Percentiles rank a stretch among this genome's conserved stretches.
Evolutionary conservation across 2,329 filamentous ascomycete species (phyloP).

Genomic region (Cladosporium sp.): DNA sequence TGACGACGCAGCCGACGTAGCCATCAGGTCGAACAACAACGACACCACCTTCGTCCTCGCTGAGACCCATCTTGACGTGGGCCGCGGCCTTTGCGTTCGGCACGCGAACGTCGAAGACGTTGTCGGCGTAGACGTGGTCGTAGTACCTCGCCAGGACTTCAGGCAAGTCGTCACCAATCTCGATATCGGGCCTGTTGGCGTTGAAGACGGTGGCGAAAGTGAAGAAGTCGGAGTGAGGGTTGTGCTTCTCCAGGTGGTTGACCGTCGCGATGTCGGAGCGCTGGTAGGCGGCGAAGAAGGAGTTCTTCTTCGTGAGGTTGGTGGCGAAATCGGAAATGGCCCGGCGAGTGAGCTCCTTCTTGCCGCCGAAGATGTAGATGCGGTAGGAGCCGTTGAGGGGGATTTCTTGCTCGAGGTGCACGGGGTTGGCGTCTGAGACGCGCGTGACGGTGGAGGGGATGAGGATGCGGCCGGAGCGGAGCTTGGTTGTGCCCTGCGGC

Average conservation of each 20-base stretch:
- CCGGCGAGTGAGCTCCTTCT: constrained; percentile 44
- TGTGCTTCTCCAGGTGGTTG: constrained; percentile 74
- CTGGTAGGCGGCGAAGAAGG: constrained; percentile 67
- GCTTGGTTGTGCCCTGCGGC: constrained; percentile 50
- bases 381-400: constrained; percentile 85
- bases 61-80: constrained; percentile 82
- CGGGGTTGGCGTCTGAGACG: constrained; percentile 82
- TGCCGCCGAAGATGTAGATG: constrained; percentile 79
- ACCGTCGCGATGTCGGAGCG: constrained; percentile 59
- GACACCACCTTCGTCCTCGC: constrained; percentile 68
- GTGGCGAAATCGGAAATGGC: constrained; percentile 68
- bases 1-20: constrained; percentile 74
- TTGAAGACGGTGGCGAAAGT: constrained; percentile 75
- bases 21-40: constrained; percentile 84
- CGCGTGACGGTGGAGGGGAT: constrained; percentile 77
- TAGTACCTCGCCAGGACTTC: constrained; percentile 68
- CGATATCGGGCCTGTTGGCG: constrained; percentile 61
- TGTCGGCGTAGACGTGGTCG: constrained; percentile 82
- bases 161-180: constrained; percentile 69
- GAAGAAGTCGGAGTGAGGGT: constrained; percentile 80
- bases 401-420: constrained; percentile 85
- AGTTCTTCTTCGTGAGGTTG: constrained; percentile 60
- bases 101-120: constrained; percentile 67
- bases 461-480: constrained; percentile 71
- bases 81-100: constrained; percentile 68